Percentiles rank a stretch among this genome's conserved stretches.
Conservation (phyloP, 208 protist species). For the Crithidia expoeki region DNA sequence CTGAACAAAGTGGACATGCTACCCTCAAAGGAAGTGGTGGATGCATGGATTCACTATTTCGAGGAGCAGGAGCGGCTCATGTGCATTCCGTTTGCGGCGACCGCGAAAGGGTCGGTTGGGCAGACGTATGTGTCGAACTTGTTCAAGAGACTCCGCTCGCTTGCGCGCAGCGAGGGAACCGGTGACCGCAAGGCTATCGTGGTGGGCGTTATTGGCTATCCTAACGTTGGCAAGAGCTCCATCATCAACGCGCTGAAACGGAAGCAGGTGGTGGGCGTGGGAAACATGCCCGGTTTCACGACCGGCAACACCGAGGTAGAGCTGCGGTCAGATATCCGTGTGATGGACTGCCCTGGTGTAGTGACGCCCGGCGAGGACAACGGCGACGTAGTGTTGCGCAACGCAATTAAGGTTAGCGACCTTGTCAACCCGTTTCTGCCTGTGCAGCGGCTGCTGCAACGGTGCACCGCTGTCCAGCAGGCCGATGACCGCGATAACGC, state of each 20-base stretch:
- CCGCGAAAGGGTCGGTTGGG: slow-evolving; percentile 62
- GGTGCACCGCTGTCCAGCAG: slow-evolving; percentile 65
- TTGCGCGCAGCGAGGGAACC: slow-evolving; percentile 76
- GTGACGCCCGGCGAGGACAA: slow-evolving; percentile 88
- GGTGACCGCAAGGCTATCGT: slow-evolving; percentile 90
- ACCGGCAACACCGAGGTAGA: slow-evolving; percentile 95
- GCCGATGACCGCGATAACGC: slow-evolving; percentile 52
- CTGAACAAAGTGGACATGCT: slow-evolving; percentile 98
- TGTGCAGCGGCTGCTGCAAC: slow-evolving; percentile 91
- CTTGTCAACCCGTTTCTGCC: slow-evolving; percentile 92
- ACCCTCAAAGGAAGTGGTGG: slow-evolving; percentile 91
- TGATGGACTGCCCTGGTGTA: slow-evolving; percentile 98
- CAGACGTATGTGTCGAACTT: slow-evolving; percentile 81
- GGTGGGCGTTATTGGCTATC: slow-evolving; percentile 98
- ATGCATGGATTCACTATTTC: slow-evolving; percentile 89
- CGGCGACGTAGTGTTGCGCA: slow-evolving; percentile 95
- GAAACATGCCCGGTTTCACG: slow-evolving; percentile 95
- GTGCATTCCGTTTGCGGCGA: slow-evolving; percentile 90
- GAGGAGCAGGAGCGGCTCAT: slow-evolving; percentile 76
- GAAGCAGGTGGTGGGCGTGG: slow-evolving; percentile 87
- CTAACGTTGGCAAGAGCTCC: slow-evolving; percentile 98
- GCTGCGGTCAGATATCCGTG: slow-evolving; percentile 95
- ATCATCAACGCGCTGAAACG: slow-evolving; percentile 98
- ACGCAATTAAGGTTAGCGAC: slow-evolving; percentile 95
- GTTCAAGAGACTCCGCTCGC: slow-evolving; percentile 92